Evolutionary conservation across 176 grass and related monocot species (phyloP), one percentile per base, ranked within the genome.

Genomic region (Poa annua): DNA sequence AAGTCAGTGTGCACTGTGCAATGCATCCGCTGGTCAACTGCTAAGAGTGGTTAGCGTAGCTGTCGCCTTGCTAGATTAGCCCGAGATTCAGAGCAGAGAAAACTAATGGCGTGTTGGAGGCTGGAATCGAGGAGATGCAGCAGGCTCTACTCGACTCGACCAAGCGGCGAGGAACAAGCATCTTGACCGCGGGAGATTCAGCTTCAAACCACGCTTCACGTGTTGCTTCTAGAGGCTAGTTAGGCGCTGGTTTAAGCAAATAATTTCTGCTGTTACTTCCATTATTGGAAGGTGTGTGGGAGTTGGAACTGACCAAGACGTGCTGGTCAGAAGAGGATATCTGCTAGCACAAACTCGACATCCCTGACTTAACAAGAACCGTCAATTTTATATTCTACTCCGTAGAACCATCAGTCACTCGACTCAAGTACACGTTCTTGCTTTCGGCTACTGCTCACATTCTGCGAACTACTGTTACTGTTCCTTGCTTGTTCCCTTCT

Each of bases 281-380:
- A 62, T 50, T 48, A 76, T 76, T 89, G 42, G 77, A 69, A 70
- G 36, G 48, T 48, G 13, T 71, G 8, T 26, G 66, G 52, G 11
- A 6, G 44, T 34, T 36, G 49, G 25, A 66, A 59, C 20, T 42
- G 80, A 75, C 8, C 78, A 65, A 32, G 42, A 49, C 36, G 48
- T 41, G 38, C 12, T n/a, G 16, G 69, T 80, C 81, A 88, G 38
- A 68, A 17, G 35, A 66, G 25, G 13, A 2, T 79, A 62, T 13
- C 35, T 68, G 10, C 22, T 71, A 61, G 19, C 35, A 61, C 71
- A 24, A 49, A 29, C 35, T 19, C 17, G 19, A 35, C 39, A 71
- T 26, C 75, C 39, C 22, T 71, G 62, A 57, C 75, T 47, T 34
- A 79, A 24, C 21, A 53, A 36, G 56, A 88, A 79, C 9, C 60